Percentiles rank a stretch among this genome's conserved stretches.
These are phyloP conservation scores for Phytopythium helicoides DNA, from an alignment of 352 stramenopile genomes.

Conservation along the genomic window DNA sequence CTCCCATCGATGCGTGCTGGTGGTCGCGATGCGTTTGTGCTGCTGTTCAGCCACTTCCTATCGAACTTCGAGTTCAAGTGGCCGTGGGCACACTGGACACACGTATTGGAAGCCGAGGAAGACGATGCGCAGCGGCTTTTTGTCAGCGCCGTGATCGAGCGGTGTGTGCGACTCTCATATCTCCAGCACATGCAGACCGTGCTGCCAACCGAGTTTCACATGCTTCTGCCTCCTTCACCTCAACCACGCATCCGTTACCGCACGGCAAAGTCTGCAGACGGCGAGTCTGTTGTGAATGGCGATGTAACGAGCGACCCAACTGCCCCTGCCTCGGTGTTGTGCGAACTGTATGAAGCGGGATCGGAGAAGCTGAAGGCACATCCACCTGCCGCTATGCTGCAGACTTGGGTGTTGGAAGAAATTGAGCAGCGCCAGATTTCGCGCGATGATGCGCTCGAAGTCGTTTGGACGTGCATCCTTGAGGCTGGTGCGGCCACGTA, in stretches of 20 bases:
- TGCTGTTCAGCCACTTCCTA: slow-evolving; percentile 82
- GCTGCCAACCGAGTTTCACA: slow-evolving; percentile 73
- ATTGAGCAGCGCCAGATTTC: slow-evolving; percentile 39
- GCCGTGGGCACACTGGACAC: slow-evolving; percentile 72
- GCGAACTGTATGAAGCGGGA: slow-evolving; percentile 54
- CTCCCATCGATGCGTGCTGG: slow-evolving; percentile 68
- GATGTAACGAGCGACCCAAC: slow-evolving; percentile 10
- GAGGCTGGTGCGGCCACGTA: slow-evolving; percentile 78
- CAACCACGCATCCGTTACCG: slow-evolving; percentile 70
- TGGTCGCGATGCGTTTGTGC: slow-evolving; percentile 61
- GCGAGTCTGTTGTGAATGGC: slow-evolving; percentile 2
- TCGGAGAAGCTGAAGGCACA: slow-evolving; percentile 72
- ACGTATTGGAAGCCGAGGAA: slow-evolving; percentile 74
- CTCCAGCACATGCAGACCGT: slow-evolving; percentile 80
- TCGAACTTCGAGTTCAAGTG: slow-evolving; percentile 90
- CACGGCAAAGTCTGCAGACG: slow-evolving; percentile 17
- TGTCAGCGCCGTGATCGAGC: slow-evolving; percentile 81
- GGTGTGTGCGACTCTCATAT: slow-evolving; percentile 83
- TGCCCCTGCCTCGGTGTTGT: slow-evolving; percentile 16
- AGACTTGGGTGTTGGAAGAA: slow-evolving; percentile 63
- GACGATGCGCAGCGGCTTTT: slow-evolving; percentile 84
- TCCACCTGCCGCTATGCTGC: slow-evolving; percentile 42
- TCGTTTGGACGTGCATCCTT: slow-evolving; percentile 75
- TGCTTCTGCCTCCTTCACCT: slow-evolving; percentile 66
- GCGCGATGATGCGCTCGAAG: slow-evolving; percentile 49